Conservation (phyloP, 1,284 basidiomycete species). For the Ganoderma sp. region DNA sequence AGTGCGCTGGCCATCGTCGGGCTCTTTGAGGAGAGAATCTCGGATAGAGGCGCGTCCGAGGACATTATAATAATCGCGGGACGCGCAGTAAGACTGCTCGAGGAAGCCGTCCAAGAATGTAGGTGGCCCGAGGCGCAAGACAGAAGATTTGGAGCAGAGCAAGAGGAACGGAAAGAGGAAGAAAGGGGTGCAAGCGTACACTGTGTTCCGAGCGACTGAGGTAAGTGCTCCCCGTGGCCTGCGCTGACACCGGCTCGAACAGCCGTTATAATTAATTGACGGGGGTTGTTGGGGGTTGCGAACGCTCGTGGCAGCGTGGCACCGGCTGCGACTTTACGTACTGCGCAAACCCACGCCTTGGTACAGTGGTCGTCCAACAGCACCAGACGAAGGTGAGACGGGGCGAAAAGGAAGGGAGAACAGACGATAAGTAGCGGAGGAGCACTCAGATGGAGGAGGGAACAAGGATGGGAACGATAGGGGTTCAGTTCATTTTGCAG, state of each 20-base stretch:
- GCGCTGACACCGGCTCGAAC: constrained; percentile 1
- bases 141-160: not conserved
- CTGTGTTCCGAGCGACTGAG: not conserved
- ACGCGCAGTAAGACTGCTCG: not conserved
- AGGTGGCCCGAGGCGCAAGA: not conserved
- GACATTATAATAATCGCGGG: constrained; percentile 15
- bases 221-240: not conserved
- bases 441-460: not conserved
- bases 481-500: not conserved
- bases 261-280: constrained; percentile 2
- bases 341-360: not conserved
- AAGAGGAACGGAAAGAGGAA: not conserved
- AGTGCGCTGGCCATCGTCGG: constrained; percentile 28
- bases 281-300: not conserved
- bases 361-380: not conserved
- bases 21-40: constrained; percentile 30
- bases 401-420: not conserved
- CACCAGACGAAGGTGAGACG: not conserved
- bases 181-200: constrained; percentile 1
- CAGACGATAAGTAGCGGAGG: not conserved
- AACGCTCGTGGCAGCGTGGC: constrained; percentile 10
- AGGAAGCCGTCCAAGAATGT: constrained; percentile 1
- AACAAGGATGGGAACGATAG: constrained; percentile 12
- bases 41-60: constrained; percentile 14
- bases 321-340: constrained; percentile 20